Evolutionary conservation across 768 basidiomycete genomes (phyloP).

Genomic region (Lactarius indigo): DNA sequence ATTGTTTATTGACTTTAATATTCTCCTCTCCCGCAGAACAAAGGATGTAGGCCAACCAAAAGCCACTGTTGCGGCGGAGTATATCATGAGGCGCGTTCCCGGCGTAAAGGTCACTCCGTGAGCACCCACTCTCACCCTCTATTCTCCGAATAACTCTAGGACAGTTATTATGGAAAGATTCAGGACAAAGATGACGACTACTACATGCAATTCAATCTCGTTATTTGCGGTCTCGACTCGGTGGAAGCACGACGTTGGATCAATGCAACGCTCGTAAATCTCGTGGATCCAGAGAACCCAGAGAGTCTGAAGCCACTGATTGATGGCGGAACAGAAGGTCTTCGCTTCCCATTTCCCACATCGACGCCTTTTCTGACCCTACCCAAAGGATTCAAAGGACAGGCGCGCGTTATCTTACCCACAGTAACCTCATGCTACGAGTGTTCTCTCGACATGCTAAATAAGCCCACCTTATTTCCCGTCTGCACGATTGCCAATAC

Average conservation of each 20-base stretch:
- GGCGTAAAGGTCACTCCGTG: slow-evolving; percentile 97
- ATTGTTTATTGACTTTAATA: neutral
- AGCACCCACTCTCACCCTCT: slow-evolving; percentile 34
- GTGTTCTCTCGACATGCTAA: slow-evolving; percentile 97
- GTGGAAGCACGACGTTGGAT: slow-evolving; percentile 98
- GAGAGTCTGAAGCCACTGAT: slow-evolving; percentile 96
- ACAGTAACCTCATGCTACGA: slow-evolving; percentile 96
- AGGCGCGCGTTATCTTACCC: slow-evolving; percentile 94
- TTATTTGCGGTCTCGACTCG: slow-evolving; percentile 96
- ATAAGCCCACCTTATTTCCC: slow-evolving; percentile 94
- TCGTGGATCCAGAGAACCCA: slow-evolving; percentile 90
- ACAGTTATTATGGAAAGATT: slow-evolving; percentile 93
- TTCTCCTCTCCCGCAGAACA: slow-evolving; percentile 42
- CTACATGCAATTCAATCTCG: slow-evolving; percentile 94
- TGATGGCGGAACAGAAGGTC: slow-evolving; percentile 98
- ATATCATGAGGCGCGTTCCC: slow-evolving; percentile 93
- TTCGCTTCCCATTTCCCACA: slow-evolving; percentile 6
- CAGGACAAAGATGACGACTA: slow-evolving; percentile 96
- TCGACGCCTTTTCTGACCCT: neutral
- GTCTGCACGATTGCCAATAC: slow-evolving; percentile 99
- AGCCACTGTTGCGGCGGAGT: slow-evolving; percentile 91
- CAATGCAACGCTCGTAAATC: slow-evolving; percentile 92
- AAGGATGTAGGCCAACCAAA: slow-evolving; percentile 95
- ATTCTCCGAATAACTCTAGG: slow-evolving; percentile 7
- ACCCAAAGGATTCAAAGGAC: slow-evolving; percentile 88